Evolutionary conservation across 1,284 basidiomycete species (phyloP).

Genomic region (Ustilago loliicola): DNA sequence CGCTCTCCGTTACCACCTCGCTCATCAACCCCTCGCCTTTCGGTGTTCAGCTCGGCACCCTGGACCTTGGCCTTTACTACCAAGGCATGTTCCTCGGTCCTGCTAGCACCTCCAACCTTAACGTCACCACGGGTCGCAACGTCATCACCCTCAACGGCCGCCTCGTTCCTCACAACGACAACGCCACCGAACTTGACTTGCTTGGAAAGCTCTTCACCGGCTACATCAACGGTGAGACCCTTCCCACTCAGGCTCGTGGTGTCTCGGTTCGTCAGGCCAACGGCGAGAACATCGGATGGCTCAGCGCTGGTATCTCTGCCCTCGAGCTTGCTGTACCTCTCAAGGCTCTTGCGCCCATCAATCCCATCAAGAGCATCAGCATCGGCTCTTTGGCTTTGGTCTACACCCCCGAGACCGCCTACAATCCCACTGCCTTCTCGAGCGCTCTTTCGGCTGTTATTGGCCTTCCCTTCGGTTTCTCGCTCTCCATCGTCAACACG

Average conservation of each 20-base stretch:
- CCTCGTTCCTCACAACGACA: constrained; percentile 75
- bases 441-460: constrained; percentile 77
- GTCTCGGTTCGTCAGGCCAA: constrained; percentile 74
- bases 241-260: constrained; percentile 77
- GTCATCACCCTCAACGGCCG: constrained; percentile 77
- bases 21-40: constrained; percentile 82
- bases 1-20: constrained; percentile 76
- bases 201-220: constrained; percentile 80
- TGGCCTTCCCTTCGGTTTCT: constrained; percentile 83
- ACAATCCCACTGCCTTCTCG: constrained; percentile 77
- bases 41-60: constrained; percentile 78
- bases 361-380: constrained; percentile 78
- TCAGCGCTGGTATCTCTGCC: constrained; percentile 77
- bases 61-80: constrained; percentile 78
- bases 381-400: constrained; percentile 78
- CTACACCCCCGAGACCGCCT: constrained; percentile 76
- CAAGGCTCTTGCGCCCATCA: constrained; percentile 75
- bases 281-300: constrained; percentile 78
- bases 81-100: constrained; percentile 76
- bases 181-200: constrained; percentile 73
- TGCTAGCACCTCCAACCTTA: constrained; percentile 72
- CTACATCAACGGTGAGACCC: constrained; percentile 79
- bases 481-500: constrained; percentile 77
- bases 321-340: constrained; percentile 78
- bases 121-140: constrained; percentile 73